phyloP scores from a whole-genome alignment of 2,329 filamentous ascomycete genomes.

The Bretziella fagacearum region DNA sequence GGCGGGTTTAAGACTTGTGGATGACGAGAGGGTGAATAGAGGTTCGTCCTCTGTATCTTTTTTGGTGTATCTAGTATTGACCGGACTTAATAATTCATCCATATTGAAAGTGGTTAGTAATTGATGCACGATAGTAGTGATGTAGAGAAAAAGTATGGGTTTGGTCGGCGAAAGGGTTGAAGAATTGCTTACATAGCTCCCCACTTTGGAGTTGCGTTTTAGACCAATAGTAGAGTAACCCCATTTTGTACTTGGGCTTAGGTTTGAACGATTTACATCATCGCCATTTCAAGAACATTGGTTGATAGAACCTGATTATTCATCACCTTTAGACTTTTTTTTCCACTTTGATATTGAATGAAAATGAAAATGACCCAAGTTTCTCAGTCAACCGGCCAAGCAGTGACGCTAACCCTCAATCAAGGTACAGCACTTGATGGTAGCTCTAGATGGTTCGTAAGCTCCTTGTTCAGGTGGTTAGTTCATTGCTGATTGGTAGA shows the following conservation, averaged over 20 bases:
- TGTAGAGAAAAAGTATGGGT: neutral
- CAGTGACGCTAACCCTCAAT: constrained; percentile 12
- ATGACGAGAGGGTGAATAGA: constrained; percentile 20
- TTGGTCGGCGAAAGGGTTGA: neutral
- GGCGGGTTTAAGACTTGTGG: neutral
- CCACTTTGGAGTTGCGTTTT: neutral
- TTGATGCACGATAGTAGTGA: neutral
- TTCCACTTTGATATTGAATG: too few species aligned
- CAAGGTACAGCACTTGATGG: neutral
- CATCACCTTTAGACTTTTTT: too few species aligned
- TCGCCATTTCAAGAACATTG: too few species aligned
- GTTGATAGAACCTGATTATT: too few species aligned
- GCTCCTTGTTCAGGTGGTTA: too few species aligned
- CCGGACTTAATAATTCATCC: constrained; percentile 38
- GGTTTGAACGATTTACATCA: too few species aligned
- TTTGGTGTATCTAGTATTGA: constrained; percentile 35
- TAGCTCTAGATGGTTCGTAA: constrained; percentile 16
- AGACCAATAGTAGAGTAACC: neutral
- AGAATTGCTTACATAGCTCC: neutral
- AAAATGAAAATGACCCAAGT: neutral
- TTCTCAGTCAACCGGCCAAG: neutral
- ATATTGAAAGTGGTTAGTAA: constrained; percentile 22
- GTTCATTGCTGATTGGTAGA: too few species aligned
- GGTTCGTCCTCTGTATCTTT: constrained; percentile 20
- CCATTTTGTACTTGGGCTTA: too few species aligned